A percentile compares a stretch with the other conserved stretches of the same genome.
These are phyloP conservation scores for Puccinia novopanici DNA, from an alignment of 1,284 basidiomycete species.

Conservation along the genomic window DNA sequence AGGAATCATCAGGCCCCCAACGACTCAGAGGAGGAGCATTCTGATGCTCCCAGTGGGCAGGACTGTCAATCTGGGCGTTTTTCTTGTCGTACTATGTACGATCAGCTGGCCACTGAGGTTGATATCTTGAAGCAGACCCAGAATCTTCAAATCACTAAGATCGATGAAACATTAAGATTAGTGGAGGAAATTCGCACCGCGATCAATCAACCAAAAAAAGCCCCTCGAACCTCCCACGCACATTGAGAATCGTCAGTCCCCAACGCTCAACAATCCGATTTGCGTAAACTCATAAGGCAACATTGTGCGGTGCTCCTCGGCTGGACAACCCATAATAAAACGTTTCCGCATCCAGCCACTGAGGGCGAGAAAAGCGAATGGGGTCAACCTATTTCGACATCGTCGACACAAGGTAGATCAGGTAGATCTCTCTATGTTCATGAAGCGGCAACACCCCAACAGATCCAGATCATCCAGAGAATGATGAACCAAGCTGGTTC, in stretches of 20 bases:
- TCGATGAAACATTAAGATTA: not conserved
- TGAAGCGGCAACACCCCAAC: not conserved
- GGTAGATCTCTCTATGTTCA: not conserved
- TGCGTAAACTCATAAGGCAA: not conserved
- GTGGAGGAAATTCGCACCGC: not conserved
- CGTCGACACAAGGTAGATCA: not conserved
- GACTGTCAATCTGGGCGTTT: too few relatives aligned
- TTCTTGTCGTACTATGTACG: not conserved
- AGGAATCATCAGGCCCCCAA: too few relatives aligned
- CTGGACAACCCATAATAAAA: not conserved
- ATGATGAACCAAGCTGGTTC: not conserved
- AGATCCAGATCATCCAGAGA: not conserved
- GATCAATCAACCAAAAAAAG: not conserved
- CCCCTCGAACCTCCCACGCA: not conserved
- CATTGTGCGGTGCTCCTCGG: conserved; percentile 3
- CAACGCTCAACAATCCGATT: not conserved
- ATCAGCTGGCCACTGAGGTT: not conserved
- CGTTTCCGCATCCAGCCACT: not conserved
- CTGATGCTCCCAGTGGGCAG: too few relatives aligned
- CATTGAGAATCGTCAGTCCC: not conserved
- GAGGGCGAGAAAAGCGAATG: not conserved
- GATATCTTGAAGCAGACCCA: not conserved
- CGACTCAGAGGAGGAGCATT: not conserved
- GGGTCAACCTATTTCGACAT: not conserved
- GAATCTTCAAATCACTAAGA: not conserved